Evolutionary conservation across 306 rosid genomes (phyloP).

Genomic region (barrel medic (Medicago truncatula)): MtrunA17r5.0-ANR NC_053042.1:54111001-54111500

Average conservation of each 20-base stretch:
- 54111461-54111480: neutral
- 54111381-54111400: slow-evolving; percentile 30
- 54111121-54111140: neutral
- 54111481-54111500: too few species aligned
- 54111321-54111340: slow-evolving; percentile 39
- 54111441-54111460: neutral
- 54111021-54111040: too few species aligned
- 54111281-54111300: slow-evolving; percentile 37
- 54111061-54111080: slow-evolving; percentile 35
- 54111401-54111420: slow-evolving; percentile 10
- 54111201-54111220: slow-evolving; percentile 37
- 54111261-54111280: slow-evolving; percentile 15
- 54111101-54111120: neutral
- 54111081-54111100: slow-evolving; percentile 40
- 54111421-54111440: slow-evolving; percentile 15
- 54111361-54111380: slow-evolving; percentile 36
- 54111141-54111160: neutral
- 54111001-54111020: too few species aligned
- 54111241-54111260: slow-evolving; percentile 30
- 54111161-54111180: slow-evolving; percentile 8
- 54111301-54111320: slow-evolving; percentile 35
- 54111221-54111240: slow-evolving; percentile 40
- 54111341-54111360: slow-evolving; percentile 37
- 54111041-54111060: too few species aligned
- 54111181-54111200: slow-evolving; percentile 26